Conservation (phyloP, 345 rosid species). For the Salix arbutifolia region DNA sequence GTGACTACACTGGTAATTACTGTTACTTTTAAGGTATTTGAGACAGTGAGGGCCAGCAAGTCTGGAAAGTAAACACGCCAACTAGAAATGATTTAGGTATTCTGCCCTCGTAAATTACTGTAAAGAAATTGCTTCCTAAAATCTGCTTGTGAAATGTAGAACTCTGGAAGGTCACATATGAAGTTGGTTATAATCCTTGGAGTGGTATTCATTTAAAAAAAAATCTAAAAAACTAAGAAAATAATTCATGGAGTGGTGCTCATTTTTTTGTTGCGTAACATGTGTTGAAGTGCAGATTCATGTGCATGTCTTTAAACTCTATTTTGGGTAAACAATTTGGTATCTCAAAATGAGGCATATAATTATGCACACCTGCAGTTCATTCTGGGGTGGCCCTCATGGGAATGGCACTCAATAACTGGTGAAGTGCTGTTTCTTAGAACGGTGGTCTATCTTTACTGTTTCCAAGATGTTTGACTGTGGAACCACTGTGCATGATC, state of each 20-base stretch:
- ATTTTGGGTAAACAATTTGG: too few relatives aligned
- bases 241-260: not conserved
- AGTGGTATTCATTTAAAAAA: not conserved
- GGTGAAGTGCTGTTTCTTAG: not conserved
- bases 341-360: too few relatives aligned
- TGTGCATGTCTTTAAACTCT: not conserved
- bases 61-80: not conserved
- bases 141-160: not conserved
- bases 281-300: not conserved
- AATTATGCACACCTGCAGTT: not conserved
- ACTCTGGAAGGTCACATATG: not conserved
- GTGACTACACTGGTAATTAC: not conserved
- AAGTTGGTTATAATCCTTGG: not conserved
- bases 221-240: not conserved
- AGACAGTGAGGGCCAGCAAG: not conserved
- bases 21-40: not conserved
- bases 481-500: not conserved
- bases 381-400: not conserved
- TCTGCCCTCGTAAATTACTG: not conserved
- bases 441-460: not conserved
- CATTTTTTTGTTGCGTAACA: not conserved
- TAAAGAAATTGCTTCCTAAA: not conserved
- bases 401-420: not conserved
- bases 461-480: not conserved
- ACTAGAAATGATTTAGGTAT: not conserved